phyloP scores from a whole-genome alignment of 768 basidiomycete species.

The Filobasidium floriforme region DNA sequence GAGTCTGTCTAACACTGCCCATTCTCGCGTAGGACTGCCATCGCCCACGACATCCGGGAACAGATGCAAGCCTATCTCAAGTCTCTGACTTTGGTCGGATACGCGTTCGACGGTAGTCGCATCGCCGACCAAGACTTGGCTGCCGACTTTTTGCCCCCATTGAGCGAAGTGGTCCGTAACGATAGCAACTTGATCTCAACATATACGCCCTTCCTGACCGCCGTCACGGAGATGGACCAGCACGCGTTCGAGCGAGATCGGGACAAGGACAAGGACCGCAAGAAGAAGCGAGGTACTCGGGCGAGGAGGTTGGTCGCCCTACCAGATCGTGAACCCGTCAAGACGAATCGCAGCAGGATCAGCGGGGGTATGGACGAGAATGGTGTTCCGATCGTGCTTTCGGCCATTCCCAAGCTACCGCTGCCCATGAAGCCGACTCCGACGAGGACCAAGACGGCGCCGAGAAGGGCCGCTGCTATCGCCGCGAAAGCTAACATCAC shows the following conservation, averaged over 20 bases:
- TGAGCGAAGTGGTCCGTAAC: conserved; percentile 55
- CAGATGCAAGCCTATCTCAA: conserved; percentile 88
- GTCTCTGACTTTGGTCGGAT: conserved; percentile 80
- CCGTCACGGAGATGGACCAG: conserved; percentile 79
- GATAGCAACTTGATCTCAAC: conserved; percentile 60
- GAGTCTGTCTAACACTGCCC: neutral
- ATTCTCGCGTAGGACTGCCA: conserved; percentile 63
- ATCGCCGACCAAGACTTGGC: conserved; percentile 87
- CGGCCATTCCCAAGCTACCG: conserved; percentile 61
- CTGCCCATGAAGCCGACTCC: conserved; percentile 44
- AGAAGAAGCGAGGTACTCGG: conserved; percentile 71
- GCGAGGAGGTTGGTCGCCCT: conserved; percentile 63
- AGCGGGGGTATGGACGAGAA: conserved; percentile 19
- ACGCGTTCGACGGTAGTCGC: conserved; percentile 67
- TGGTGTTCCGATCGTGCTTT: conserved; percentile 56
- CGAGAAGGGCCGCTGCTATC: conserved; percentile 77
- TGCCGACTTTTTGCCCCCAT: conserved; percentile 75
- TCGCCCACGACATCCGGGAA: conserved; percentile 90
- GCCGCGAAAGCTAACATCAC: conserved; percentile 85
- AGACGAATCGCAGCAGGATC: conserved; percentile 71
- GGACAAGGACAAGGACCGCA: conserved; percentile 74
- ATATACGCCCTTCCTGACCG: conserved; percentile 83
- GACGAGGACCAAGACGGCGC: conserved; percentile 19
- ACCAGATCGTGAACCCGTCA: conserved; percentile 84
- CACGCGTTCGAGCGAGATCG: conserved; percentile 83